phyloP scores from a whole-genome alignment of 805 yeast species.

The Spathaspora passalidarum region DNA sequence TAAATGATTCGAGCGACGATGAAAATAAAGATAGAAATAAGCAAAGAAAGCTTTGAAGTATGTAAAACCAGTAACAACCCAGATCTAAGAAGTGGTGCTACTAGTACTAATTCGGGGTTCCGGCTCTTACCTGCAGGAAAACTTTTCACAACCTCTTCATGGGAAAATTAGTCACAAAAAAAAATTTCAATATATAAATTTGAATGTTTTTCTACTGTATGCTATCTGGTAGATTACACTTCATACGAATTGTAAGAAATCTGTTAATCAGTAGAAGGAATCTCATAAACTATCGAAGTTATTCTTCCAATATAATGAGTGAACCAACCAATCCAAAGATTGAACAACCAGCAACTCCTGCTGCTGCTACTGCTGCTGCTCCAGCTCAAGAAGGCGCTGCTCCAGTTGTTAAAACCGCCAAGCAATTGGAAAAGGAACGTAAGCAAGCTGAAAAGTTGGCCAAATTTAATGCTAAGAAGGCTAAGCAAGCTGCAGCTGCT shows the following conservation, averaged over 20 bases:
- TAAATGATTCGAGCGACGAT: not conserved
- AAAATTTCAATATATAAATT: conserved; percentile 1
- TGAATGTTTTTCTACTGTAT: conserved; percentile 6
- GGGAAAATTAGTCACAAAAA: conserved; percentile 3
- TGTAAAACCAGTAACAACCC: no score
- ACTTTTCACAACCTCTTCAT: not conserved
- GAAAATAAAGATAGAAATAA: not conserved
- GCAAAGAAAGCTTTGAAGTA: not conserved
- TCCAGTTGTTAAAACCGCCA: conserved; percentile 54
- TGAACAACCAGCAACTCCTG: not conserved
- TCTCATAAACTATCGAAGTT: conserved; percentile 4
- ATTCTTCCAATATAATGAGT: conserved; percentile 6
- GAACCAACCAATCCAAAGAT: conserved; percentile 5
- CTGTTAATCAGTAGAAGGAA: conserved; percentile 1
- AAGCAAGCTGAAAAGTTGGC: conserved; percentile 86
- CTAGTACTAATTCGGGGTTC: no score
- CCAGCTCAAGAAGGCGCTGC: conserved; percentile 3
- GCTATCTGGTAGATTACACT: conserved; percentile 15
- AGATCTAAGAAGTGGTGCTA: no score
- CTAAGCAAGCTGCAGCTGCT: conserved; percentile 49
- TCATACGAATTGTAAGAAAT: conserved; percentile 8
- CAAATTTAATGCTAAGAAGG: conserved; percentile 82
- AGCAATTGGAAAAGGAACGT: conserved; percentile 81
- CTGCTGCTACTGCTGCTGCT: conserved; percentile 1
- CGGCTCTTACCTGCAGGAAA: not conserved